Percentiles rank a stretch among this genome's conserved stretches.
These are phyloP conservation scores for Parietaria judaica DNA, from an alignment of 306 rosid species.

Conservation along the genomic window DNA sequence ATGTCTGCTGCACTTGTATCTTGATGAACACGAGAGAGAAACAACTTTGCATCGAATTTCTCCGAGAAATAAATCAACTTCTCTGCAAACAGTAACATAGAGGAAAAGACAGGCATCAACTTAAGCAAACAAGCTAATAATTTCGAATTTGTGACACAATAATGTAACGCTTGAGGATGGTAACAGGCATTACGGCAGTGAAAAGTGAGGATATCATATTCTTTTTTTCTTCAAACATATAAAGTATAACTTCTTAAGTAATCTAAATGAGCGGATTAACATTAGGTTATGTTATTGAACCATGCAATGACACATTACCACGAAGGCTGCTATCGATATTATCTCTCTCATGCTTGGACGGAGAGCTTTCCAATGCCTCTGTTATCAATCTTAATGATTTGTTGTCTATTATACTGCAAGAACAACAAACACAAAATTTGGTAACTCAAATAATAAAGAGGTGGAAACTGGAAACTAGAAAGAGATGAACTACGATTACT, in stretches of 20 bases:
- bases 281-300: background rate
- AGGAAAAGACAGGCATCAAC: slow-evolving; percentile 19
- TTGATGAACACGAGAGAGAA: slow-evolving; percentile 79
- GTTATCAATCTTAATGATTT: slow-evolving; percentile 78
- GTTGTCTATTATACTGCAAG: slow-evolving; percentile 87
- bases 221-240: background rate
- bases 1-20: slow-evolving; percentile 73
- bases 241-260: background rate
- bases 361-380: slow-evolving; percentile 53
- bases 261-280: background rate
- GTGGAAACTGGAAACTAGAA: background rate
- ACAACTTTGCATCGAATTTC: slow-evolving; percentile 77
- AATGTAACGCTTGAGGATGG: background rate
- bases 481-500: background rate
- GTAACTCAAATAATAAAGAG: slow-evolving; percentile 3
- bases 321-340: slow-evolving; percentile 53
- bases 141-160: background rate
- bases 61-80: slow-evolving; percentile 88
- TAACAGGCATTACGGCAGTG: no score
- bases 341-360: slow-evolving; percentile 46
- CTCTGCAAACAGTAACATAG: slow-evolving; percentile 48
- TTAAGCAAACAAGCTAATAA: slow-evolving; percentile 1
- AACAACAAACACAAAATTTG: slow-evolving; percentile 16
- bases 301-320: slow-evolving; percentile 40
- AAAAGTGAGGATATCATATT: background rate